Base-by-base conservation (phyloP, 495 filamentous ascomycete species). In the Penicillium steckii region DNA sequence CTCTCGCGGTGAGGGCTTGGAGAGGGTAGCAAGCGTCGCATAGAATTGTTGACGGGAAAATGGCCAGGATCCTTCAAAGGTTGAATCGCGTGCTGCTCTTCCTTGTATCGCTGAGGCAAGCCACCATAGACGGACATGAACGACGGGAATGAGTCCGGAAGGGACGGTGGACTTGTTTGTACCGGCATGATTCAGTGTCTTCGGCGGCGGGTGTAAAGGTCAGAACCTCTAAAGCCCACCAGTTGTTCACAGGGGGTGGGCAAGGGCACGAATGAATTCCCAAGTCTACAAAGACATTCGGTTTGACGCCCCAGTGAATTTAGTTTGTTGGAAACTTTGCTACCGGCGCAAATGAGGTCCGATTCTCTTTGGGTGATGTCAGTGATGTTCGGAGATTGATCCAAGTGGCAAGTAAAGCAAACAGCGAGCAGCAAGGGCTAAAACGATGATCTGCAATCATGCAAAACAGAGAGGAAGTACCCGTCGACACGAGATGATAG, bases 101-200 rank as follows among this genome's bases (percentile, higher is more conserved):
- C 64, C 44, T 72, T 67, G 29, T 66, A 65, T 19, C 55, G 59
- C 18, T 61, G 56, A 19, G 59, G 51, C 2, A 65, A 55, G 23
- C 66, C 70, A 53, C 71, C 84, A 70, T 80, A 87, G 27, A 87
- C 84, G 35, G 84, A 86, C 84, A 87, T 87, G 51, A 87, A 85
- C 37, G 85, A 85, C 45, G 85, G 84, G 67, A 87, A 82, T 57
- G 85, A 83, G 68, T 86, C 83, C 76, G 68, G 66, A 46, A 73
- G 61, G 64, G 71, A 70, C 64, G 71, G 69, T 46, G 69, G 65
- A 56, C 67, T 73, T 44, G 74, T 72, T 69, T 77, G 74, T 57
- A 77, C 65, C 55, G 74, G 72, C 74, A 77, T 77, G 58, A 50
- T 70, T 64, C 50, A 32, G 55, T 56, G 29, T 50, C 24, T 13